Conservation (phyloP, 352 stramenopile genomes). For the Globisporangium middletonii region DNA sequence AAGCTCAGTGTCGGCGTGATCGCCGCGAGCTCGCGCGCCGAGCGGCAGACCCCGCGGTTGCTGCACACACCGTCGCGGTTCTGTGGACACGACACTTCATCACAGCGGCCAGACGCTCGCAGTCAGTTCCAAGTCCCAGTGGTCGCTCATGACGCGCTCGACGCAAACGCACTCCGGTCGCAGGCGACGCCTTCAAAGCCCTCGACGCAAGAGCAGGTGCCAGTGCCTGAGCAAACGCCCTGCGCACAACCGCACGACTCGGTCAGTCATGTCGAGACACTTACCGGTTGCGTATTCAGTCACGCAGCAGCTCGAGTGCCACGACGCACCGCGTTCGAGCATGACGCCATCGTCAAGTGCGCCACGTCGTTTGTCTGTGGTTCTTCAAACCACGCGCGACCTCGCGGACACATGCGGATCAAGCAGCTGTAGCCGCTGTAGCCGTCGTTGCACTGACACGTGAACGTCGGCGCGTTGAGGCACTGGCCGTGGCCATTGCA, state of each 20-base stretch:
- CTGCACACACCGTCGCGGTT: constrained; percentile 28
- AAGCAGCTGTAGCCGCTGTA: constrained; percentile 60
- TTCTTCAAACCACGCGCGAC: constrained; percentile 67
- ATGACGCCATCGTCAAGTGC: constrained; percentile 46
- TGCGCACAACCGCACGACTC: constrained; percentile 6
- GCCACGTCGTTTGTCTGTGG: constrained; percentile 37
- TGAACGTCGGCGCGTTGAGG: constrained; percentile 29
- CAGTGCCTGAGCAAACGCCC: constrained; percentile 51
- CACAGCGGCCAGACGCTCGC: not conserved
- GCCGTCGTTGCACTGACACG: constrained; percentile 45
- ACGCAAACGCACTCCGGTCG: constrained; percentile 41
- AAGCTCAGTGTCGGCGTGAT: constrained; percentile 37
- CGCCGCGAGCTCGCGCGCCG: constrained; percentile 45
- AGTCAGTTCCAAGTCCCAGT: not conserved
- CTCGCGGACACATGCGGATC: constrained; percentile 36
- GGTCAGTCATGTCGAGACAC: not conserved
- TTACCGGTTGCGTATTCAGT: not conserved
- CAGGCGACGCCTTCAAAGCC: constrained; percentile 69
- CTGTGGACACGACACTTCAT: constrained; percentile 42
- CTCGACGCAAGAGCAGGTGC: constrained; percentile 45
- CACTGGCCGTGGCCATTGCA: constrained; percentile 64
- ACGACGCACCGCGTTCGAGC: constrained; percentile 55
- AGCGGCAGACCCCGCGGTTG: constrained; percentile 37
- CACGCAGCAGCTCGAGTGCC: too few relatives aligned
- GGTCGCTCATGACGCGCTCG: not conserved